phyloP scores from a whole-genome alignment of 192 early-diverging fungal genomes.

The Haplosporangium gracile region DNA sequence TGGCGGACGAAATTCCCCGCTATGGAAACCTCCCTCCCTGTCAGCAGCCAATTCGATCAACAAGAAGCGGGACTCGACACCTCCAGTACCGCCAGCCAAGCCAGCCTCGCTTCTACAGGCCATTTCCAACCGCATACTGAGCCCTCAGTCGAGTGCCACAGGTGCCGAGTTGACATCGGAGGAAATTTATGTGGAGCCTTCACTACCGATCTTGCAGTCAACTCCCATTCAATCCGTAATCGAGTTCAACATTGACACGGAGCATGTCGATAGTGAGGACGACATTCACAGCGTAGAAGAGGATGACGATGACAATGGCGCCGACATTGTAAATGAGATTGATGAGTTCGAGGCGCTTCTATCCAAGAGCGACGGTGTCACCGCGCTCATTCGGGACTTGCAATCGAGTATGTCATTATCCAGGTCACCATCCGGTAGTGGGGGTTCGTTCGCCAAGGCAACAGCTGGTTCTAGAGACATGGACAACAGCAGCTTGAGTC shows the following conservation, averaged over 20 bases:
- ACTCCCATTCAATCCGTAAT: neutral
- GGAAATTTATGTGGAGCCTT: constrained; percentile 11
- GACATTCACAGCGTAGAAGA: neutral
- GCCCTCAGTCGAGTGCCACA: constrained; percentile 22
- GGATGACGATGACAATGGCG: constrained; percentile 1
- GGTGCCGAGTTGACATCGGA: constrained; percentile 42
- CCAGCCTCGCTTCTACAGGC: constrained; percentile 23
- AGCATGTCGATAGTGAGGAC: neutral
- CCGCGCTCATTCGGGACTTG: constrained; percentile 37
- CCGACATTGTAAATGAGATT: constrained; percentile 4
- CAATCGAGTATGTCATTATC: constrained; percentile 35
- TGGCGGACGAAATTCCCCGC: neutral
- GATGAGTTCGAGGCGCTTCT: constrained; percentile 25
- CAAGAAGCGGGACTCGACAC: constrained; percentile 2
- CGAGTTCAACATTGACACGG: neutral
- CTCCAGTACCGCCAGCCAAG: constrained; percentile 42
- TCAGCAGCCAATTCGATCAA: constrained; percentile 9
- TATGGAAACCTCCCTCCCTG: neutral
- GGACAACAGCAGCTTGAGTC: neutral
- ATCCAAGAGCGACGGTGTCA: constrained; percentile 24
- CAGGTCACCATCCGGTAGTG: constrained; percentile 20
- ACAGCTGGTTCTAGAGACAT: neutral
- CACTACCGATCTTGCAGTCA: neutral
- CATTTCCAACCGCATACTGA: neutral
- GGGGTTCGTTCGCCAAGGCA: neutral